Base-by-base conservation (phyloP, 495 filamentous ascomycete genomes). In the Friedmanniomyces simplex region DNA sequence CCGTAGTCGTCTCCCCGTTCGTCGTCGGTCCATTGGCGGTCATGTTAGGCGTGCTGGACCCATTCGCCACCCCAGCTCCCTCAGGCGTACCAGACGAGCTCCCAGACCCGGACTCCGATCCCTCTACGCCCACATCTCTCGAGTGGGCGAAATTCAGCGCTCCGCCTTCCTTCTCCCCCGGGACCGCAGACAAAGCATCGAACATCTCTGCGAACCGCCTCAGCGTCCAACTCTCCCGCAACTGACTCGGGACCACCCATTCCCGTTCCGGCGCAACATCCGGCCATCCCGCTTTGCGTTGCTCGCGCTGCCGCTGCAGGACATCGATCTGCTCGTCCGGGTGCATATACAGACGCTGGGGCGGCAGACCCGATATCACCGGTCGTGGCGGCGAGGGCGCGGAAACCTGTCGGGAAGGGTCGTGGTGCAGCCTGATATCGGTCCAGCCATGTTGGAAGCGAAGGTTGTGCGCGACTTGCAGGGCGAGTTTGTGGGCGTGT, bases 361-460 rank as follows among this genome's bases (percentile, higher is more conserved):
- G 89, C 8, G 93, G 91, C n/a, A 95, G 76, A 5, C 93, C 93
- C 5, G 88, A 88, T 49, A 98, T 76, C 59, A 98, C 69, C 1
- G 82, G 84, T 36, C 83, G 74, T 6, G 63, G 61, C 22, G 45
- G 34, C 32, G 63, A 53, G 42, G 67, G 64, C 7, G 3, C 37
- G 28, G 12, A 11, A 1, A 2, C 30, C 8, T 22, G 30, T 43
- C 68, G 47, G 25, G 73, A 63, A 0, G 78, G 78, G 62, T 72
- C 70, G 18, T 78, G 79, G 71, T 91, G 82, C 26, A 81, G 71
- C 50, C 76, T 69, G 42, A 95, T 76, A 18, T 72, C 74, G 11
- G 83, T 85, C 93, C 93, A 98, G 60, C 85, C 77, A 68, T 95
- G 91, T 67, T 96, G 86, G 70, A 91, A 77, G 66, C 83, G 82